These are phyloP conservation scores for Trichoderma sp. DNA, from an alignment of 2,329 filamentous ascomycete genomes.

Conservation along the genomic window DNA sequence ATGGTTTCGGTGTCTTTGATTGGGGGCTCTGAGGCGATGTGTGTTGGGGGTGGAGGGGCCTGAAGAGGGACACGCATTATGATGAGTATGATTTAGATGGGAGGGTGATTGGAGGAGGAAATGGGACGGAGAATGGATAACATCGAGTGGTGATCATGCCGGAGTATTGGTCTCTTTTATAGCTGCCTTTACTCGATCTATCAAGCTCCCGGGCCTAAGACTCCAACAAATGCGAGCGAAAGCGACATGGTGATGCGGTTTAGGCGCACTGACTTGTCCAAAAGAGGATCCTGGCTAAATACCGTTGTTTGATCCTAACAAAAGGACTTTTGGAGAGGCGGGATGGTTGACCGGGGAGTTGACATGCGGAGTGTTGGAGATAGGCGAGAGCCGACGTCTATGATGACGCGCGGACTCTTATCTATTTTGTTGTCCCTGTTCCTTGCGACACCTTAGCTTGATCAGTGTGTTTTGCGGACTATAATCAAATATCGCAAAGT, in stretches of 20 bases:
- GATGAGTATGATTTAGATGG: background rate
- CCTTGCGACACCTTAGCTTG: no score
- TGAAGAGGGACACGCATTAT: slow-evolving; percentile 30
- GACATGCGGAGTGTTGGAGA: slow-evolving; percentile 6
- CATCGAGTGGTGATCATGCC: no score
- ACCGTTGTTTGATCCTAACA: background rate
- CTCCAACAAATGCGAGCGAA: background rate
- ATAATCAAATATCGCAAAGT: no score
- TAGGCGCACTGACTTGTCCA: slow-evolving; percentile 8
- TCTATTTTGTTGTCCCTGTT: background rate
- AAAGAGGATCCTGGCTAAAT: slow-evolving; percentile 22
- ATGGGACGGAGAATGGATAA: no score
- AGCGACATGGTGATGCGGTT: background rate
- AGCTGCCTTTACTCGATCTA: background rate
- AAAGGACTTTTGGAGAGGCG: slow-evolving; percentile 1
- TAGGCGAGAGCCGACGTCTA: background rate
- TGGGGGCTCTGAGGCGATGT: slow-evolving; percentile 20
- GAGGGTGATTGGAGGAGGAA: no score
- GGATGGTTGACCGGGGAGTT: background rate
- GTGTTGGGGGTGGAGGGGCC: slow-evolving; percentile 17
- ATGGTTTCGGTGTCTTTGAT: slow-evolving; percentile 26
- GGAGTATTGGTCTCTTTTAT: background rate
- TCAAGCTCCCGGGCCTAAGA: background rate
- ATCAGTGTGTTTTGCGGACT: no score
- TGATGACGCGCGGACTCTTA: background rate